Evolutionary conservation across 2,329 filamentous ascomycete genomes (phyloP), one percentile per base, ranked within the genome.

Genomic region (Boeremia lycopersici): DNA sequence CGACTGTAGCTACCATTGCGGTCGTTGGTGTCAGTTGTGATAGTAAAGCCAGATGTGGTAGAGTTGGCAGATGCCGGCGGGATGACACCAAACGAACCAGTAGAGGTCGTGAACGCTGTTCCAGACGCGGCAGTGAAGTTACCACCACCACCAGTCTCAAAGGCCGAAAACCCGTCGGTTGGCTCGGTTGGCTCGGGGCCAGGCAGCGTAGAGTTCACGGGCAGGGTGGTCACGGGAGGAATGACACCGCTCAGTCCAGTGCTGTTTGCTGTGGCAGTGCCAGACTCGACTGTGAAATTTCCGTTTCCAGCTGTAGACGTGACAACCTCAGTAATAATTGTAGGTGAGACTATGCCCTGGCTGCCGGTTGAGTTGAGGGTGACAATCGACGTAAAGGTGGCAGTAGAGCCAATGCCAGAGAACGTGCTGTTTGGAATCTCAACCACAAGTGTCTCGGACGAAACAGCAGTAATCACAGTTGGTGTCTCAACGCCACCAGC

Each of bases 201-300:
- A 23, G 19, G 2, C 19, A 23, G 19, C 56, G 58, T 1, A 47
- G 15, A 17, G 49, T 53, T 30, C 9, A 36, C 39, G 15, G 38
- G 36, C 26, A 39, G 11, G 42, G 56, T 42, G 13, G 2, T 44
- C n/a, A 9, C 26, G 15, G 61, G 56, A 12, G 53, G 54, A 28
- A 63, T 56, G 23, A 62, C 30, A 10, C 56, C 57, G 10, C n/a
- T 48, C 1, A 13, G 28, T 38, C 53, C 53, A 28, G 53, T 64
- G 34, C 57, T 53, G 40, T 54, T 50, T 2, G 48, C 31, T 17
- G 49, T 60, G 31, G 42, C 48, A 13, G 48, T 59, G 4, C 42
- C 25, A 34, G 19, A 8, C 12, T 17, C 25, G 26, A 48, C 33
- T 8, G 55, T 58, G 7, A 51, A 35, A 29, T 53, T 53, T 13